phyloP scores from a whole-genome alignment of 192 early-diverging fungal genomes.

The Chytriomyces sp. region DNA sequence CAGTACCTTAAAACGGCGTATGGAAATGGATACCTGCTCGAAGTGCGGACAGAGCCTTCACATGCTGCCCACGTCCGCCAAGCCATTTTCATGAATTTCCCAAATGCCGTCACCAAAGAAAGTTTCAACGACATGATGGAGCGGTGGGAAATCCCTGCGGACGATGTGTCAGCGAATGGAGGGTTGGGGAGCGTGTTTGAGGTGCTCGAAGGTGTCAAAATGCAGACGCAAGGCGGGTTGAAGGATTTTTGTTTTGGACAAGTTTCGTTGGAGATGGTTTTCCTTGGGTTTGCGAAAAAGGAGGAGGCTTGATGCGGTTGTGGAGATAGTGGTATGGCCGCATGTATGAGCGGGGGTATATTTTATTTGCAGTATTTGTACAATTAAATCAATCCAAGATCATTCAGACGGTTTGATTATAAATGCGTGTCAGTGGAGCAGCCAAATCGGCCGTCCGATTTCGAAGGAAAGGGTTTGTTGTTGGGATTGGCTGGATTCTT shows the following conservation, averaged over 20 bases:
- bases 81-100: conserved; percentile 21
- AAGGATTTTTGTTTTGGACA: conserved; percentile 65
- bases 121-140: conserved; percentile 13
- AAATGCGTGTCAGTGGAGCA: too few species aligned
- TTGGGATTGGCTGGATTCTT: too few species aligned
- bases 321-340: too few species aligned
- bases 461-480: too few species aligned
- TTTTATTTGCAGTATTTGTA: too few species aligned
- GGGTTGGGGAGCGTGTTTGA: conserved; percentile 55
- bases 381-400: too few species aligned
- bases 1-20: conserved; percentile 37
- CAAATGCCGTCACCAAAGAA: conserved; percentile 30
- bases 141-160: conserved; percentile 27
- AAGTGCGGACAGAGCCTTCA: background rate
- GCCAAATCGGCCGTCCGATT: too few species aligned
- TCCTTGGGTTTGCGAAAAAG: conserved; percentile 64
- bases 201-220: conserved; percentile 46
- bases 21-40: conserved; percentile 25
- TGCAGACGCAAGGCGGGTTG: conserved; percentile 33
- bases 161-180: conserved; percentile 6
- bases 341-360: too few species aligned
- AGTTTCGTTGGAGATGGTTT: conserved; percentile 67
- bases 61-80: background rate
- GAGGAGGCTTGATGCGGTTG: conserved; percentile 15
- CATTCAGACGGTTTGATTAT: too few species aligned